Percentiles rank a stretch among this genome's conserved stretches.
phyloP scores from a whole-genome alignment of 176 grass and related monocot species.

The Cymbopogon citratus region DNA sequence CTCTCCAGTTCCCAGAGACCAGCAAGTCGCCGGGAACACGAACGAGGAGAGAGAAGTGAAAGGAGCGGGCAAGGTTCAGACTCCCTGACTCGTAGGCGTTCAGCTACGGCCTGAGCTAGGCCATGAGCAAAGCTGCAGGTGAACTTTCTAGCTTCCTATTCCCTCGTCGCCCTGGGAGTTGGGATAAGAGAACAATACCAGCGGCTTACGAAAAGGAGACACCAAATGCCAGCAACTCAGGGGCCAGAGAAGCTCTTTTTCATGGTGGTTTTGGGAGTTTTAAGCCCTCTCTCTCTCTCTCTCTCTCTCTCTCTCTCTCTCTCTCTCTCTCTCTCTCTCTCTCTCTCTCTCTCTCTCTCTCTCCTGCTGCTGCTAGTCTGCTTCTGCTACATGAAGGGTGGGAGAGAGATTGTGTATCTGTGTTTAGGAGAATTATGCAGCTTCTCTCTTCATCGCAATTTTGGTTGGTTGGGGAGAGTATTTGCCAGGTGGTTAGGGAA shows the following conservation, averaged over 20 bases:
- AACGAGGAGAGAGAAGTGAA: background rate
- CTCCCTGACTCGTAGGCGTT: slow-evolving; percentile 21
- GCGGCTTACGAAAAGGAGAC: background rate
- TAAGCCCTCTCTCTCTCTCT: background rate
- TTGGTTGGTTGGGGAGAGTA: background rate
- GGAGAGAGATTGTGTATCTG: background rate
- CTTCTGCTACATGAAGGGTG: background rate
- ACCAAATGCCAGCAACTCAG: slow-evolving; percentile 26
- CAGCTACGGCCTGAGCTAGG: slow-evolving; percentile 19
- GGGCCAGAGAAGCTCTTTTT: slow-evolving; percentile 37
- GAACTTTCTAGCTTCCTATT: slow-evolving; percentile 4
- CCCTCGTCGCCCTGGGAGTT: slow-evolving; percentile 28
- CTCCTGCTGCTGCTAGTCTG: background rate
- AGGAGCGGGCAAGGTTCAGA: slow-evolving; percentile 23
- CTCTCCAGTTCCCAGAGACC: background rate
- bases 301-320: background rate
- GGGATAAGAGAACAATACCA: slow-evolving; percentile 21
- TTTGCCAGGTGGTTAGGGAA: slow-evolving; percentile 15
- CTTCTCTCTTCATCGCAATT: background rate
- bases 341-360: background rate
- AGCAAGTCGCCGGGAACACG: background rate
- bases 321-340: background rate
- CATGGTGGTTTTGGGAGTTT: slow-evolving; percentile 15
- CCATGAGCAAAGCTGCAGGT: slow-evolving; percentile 18
- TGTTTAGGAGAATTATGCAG: background rate